Evolutionary conservation across 1,284 basidiomycete species (phyloP), one percentile per base, ranked within the genome.

Genomic region (Flammula alnicola): DNA sequence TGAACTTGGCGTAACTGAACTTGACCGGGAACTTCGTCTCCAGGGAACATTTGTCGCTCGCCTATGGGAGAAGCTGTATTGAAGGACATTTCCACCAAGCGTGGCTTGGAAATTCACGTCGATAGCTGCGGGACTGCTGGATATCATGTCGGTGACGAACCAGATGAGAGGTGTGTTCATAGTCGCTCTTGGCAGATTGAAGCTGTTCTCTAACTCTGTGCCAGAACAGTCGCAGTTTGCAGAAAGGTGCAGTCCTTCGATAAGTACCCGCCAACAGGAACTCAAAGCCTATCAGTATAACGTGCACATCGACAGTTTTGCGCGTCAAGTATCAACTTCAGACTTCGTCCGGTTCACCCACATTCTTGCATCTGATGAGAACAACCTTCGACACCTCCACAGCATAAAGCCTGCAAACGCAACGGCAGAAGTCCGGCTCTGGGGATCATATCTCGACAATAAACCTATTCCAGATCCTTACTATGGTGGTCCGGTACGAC

Each of bases 41-140:
- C 51, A 78, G 87, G 88, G 12, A 90, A 90, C 64, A 89, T 90
- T 51, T 89, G 87, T 62, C 81, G 88, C 32, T 88, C 86, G 25
- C 88, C 88, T 1, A 88, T 91, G 80, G 88, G 88, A 25, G 87
- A 91, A 67, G 89, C 87, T 4, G 86, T 91, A 23, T 73, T 91
- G 14, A 70, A 65, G 47, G 74, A 85, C 45, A 73, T 83, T 49
- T 86, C 86, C 4, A 70, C 74, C 43, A 77, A 83, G 59, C 80
- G 87, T 33, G 81, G 81, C 8, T 60, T 90, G 29, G 77, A 85
- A 40, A 73, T 90, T 53, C 61, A 64, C 10, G 83, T 90, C 23
- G 87, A 90, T 58, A 89, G 86, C 47, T 84, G 83, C 52, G 88
- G 88, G 5, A 91, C 87, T 3, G 80, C 78, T 23, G 81, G 74